Percentiles rank a stretch among this genome's conserved stretches.
Evolutionary conservation across 2,329 filamentous ascomycete genomes (phyloP).

Genomic region (Aspergillus quadrilineatus): DNA sequence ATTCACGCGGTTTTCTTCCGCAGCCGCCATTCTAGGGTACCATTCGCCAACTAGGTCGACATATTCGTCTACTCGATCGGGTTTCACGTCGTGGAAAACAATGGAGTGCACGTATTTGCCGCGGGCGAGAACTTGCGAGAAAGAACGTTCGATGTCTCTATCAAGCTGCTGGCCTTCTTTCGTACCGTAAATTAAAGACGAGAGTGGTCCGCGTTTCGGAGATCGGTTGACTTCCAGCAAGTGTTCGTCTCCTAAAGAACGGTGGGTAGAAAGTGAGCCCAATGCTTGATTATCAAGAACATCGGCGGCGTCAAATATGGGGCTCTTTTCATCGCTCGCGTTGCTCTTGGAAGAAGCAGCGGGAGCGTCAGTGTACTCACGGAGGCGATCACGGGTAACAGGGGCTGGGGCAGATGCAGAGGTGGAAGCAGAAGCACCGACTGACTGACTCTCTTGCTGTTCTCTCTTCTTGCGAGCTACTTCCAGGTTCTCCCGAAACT

Average conservation of each 20-base stretch:
- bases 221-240: conserved; percentile 60
- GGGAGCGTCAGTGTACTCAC: conserved; percentile 41
- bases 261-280: conserved; percentile 60
- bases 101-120: conserved; percentile 99
- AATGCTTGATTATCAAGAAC: conserved; percentile 48
- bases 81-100: conserved; percentile 92
- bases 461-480: conserved; percentile 73
- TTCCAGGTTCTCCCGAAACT: conserved; percentile 79
- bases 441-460: conserved; percentile 78
- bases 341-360: conserved; percentile 48
- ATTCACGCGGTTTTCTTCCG: conserved; percentile 88
- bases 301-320: conserved; percentile 43
- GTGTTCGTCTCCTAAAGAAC: conserved; percentile 56
- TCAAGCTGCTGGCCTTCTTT: conserved; percentile 93
- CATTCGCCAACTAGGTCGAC: conserved; percentile 82
- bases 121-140: conserved; percentile 88
- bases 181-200: conserved; percentile 93
- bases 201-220: conserved; percentile 70
- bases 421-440: conserved; percentile 49
- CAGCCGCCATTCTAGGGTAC: conserved; percentile 86
- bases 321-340: conserved; percentile 39
- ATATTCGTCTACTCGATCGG: conserved; percentile 94
- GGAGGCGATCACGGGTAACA: conserved; percentile 33
- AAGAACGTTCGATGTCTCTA: conserved; percentile 91
- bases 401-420: conserved; percentile 40